Conservation (phyloP, 495 filamentous ascomycete species). For the Penicillium ucsense region DNA sequence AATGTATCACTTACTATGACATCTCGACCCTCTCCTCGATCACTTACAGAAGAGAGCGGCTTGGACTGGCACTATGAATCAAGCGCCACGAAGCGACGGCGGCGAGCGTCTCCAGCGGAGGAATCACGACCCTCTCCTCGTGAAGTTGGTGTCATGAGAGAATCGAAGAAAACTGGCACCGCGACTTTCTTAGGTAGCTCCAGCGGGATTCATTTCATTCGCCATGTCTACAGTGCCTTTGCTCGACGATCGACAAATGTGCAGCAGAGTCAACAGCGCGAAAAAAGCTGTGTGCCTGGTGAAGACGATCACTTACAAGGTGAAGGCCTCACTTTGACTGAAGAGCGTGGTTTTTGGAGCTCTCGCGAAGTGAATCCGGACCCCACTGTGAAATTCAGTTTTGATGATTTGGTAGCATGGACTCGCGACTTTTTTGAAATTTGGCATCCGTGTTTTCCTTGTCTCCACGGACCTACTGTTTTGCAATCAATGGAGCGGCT, state of each 20-base stretch:
- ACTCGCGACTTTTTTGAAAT: constrained; percentile 36
- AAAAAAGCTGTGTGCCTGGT: constrained; percentile 32
- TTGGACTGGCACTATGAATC: constrained; percentile 11
- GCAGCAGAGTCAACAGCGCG: constrained; percentile 16
- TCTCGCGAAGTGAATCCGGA: constrained; percentile 17
- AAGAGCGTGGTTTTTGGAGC: constrained; percentile 19
- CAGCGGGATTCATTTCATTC: constrained; percentile 43
- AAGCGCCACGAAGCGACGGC: constrained; percentile 21
- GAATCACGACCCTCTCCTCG: constrained; percentile 18
- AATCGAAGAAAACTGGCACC: constrained; percentile 22
- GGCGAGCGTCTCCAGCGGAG: constrained; percentile 15
- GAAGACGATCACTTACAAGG: constrained; percentile 36
- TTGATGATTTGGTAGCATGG: constrained; percentile 29
- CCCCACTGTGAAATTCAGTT: constrained; percentile 7
- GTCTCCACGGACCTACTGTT: constrained; percentile 33
- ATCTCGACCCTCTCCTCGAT: constrained; percentile 10
- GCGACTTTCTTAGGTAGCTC: constrained; percentile 38
- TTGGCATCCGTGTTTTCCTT: constrained; percentile 42
- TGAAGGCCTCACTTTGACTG: constrained; percentile 3
- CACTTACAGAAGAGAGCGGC: constrained; percentile 10
- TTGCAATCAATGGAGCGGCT: constrained; percentile 27
- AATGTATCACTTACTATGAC: constrained; percentile 2
- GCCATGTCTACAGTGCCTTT: constrained; percentile 36
- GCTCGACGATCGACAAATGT: constrained; percentile 28
- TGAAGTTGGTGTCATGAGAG: constrained; percentile 33